A percentile compares a stretch with the other conserved stretches of the same genome.
Conservation (phyloP, 768 basidiomycete genomes). For the Psilocybe subaeruginosa region DNA sequence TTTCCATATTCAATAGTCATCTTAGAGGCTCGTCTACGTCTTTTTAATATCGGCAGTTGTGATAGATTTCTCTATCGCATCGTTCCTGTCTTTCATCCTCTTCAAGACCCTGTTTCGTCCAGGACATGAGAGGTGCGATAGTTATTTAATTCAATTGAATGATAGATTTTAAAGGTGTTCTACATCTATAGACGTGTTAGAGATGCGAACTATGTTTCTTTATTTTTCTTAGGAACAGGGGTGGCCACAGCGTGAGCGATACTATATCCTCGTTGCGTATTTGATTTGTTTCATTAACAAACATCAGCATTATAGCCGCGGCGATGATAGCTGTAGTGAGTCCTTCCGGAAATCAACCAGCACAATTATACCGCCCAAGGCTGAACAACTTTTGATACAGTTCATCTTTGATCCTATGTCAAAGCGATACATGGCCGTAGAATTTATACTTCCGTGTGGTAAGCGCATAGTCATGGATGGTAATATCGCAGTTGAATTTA, state of each 20-base stretch:
- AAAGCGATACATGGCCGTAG: conserved; percentile 13
- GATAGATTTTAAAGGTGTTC: not conserved
- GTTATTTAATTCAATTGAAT: not conserved
- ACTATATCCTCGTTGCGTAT: not conserved
- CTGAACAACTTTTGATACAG: not conserved
- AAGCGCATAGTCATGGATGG: not conserved
- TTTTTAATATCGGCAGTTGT: not conserved
- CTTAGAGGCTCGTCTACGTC: not conserved
- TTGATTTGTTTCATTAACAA: not conserved
- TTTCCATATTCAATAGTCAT: not conserved
- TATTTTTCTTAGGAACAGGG: conserved; percentile 17
- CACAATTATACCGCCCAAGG: not conserved
- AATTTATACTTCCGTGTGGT: conserved; percentile 16
- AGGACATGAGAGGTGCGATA: conserved; percentile 1
- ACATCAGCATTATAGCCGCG: not conserved
- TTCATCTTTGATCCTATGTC: not conserved
- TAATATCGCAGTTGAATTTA: too few species aligned
- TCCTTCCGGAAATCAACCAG: too few species aligned
- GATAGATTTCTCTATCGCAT: conserved; percentile 7
- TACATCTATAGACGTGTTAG: conserved; percentile 2
- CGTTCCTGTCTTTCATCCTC: conserved; percentile 11
- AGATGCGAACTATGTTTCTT: conserved; percentile 8
- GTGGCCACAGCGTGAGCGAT: conserved; percentile 16
- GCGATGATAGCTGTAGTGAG: not conserved
- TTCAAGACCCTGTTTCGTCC: conserved; percentile 8